Evolutionary conservation across 164 flowering plant species (phyloP).

Genomic region (Cinnamomum chago): DNA sequence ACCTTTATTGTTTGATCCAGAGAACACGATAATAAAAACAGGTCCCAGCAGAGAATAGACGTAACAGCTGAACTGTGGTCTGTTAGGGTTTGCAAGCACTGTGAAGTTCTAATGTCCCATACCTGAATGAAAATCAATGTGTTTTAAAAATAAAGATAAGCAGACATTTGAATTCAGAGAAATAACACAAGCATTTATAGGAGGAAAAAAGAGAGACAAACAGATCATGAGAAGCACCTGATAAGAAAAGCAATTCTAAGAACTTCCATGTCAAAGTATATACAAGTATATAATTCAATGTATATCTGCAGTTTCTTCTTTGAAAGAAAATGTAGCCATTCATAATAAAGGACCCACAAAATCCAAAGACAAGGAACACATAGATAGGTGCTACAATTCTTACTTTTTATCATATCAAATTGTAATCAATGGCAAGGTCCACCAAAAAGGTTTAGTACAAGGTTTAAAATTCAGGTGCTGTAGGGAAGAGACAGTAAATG

Average conservation of each 20-base stretch:
- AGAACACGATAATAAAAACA: conserved; percentile 81
- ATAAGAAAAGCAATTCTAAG: not conserved
- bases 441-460: too few relatives aligned
- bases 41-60: conserved; percentile 96
- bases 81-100: conserved; percentile 71
- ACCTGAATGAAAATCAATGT: conserved; percentile 29
- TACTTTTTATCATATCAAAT: too few relatives aligned
- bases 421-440: too few relatives aligned
- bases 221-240: not conserved
- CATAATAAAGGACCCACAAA: too few relatives aligned
- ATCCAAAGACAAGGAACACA: too few relatives aligned
- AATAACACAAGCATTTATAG: too few relatives aligned
- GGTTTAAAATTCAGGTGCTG: too few relatives aligned
- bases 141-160: not conserved
- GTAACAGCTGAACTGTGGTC: conserved; percentile 81
- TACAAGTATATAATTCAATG: too few relatives aligned
- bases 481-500: too few relatives aligned
- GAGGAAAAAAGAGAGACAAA: not conserved
- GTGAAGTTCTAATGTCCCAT: conserved; percentile 82
- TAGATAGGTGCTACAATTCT: too few relatives aligned
- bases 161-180: not conserved
- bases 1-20: conserved; percentile 88
- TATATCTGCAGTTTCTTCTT: too few relatives aligned
- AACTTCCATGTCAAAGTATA: not conserved
- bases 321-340: too few relatives aligned